Percentiles rank a stretch among this genome's conserved stretches.
These are phyloP conservation scores for Calocybe cyanea DNA, from an alignment of 768 basidiomycete species.

Conservation along the genomic window DNA sequence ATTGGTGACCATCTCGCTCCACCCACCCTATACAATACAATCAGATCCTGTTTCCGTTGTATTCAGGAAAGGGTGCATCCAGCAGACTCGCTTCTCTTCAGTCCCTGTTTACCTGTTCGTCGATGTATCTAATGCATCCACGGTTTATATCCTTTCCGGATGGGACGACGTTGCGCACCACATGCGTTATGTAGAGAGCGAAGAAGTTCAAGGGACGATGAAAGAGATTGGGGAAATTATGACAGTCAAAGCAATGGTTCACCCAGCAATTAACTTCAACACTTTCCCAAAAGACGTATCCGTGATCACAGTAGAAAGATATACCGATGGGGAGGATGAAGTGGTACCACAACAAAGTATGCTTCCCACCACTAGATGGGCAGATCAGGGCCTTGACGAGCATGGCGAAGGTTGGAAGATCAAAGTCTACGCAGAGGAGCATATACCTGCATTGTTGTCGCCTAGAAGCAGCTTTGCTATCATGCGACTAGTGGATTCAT, in stretches of 20 bases:
- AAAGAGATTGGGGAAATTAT: conserved; percentile 24
- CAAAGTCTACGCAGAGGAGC: conserved; percentile 1
- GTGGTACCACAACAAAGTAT: background rate
- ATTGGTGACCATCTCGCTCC: conserved; percentile 33
- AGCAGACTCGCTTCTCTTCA: conserved; percentile 38
- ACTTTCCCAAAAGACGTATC: conserved; percentile 18
- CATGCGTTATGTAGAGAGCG: conserved; percentile 36
- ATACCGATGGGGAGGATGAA: background rate
- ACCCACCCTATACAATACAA: conserved; percentile 24
- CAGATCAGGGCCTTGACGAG: background rate
- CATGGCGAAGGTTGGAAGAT: conserved; percentile 2
- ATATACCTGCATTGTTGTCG: background rate
- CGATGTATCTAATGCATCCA: conserved; percentile 16
- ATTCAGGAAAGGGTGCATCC: conserved; percentile 25
- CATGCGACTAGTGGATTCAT: no score
- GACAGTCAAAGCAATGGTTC: conserved; percentile 31
- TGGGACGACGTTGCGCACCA: conserved; percentile 41
- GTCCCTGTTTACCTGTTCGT: conserved; percentile 39
- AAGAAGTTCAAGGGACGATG: conserved; percentile 35
- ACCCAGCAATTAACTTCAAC: conserved; percentile 35
- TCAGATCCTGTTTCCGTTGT: conserved; percentile 24
- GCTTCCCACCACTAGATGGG: conserved; percentile 1
- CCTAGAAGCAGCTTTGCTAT: background rate
- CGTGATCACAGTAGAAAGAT: conserved; percentile 8
- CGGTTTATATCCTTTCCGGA: conserved; percentile 38